Percentiles rank a stretch among this genome's conserved stretches.
phyloP scores from a whole-genome alignment of 257 asterid genomes.

The Handroanthus guayacan region DNA sequence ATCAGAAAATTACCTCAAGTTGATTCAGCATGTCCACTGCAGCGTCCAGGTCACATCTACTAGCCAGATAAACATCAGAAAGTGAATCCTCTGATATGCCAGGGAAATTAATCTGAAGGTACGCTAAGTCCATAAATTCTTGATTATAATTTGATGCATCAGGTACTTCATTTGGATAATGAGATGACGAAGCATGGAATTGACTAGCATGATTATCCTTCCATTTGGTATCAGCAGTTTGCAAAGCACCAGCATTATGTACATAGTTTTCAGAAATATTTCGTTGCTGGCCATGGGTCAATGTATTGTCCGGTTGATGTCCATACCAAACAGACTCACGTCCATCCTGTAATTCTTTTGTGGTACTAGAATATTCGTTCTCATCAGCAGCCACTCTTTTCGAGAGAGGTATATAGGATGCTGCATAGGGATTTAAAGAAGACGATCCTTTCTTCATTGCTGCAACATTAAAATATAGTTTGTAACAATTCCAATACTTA shows the following conservation, averaged over 20 bases:
- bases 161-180: constrained; percentile 27
- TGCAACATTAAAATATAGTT: constrained; percentile 15
- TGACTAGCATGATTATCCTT: constrained; percentile 40
- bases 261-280: constrained; percentile 26
- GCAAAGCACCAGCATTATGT: constrained; percentile 26
- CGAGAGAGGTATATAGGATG: constrained; percentile 64
- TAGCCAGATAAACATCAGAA: constrained; percentile 59
- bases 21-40: constrained; percentile 66
- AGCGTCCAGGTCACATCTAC: constrained; percentile 55
- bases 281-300: constrained; percentile 30
- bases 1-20: constrained; percentile 53
- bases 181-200: constrained; percentile 48
- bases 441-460: constrained; percentile 62
- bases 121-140: constrained; percentile 54
- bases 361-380: constrained; percentile 35
- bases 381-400: constrained; percentile 51
- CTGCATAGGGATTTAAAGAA: constrained; percentile 67
- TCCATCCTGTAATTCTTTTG: constrained; percentile 39
- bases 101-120: constrained; percentile 62
- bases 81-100: constrained; percentile 64
- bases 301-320: constrained; percentile 42
- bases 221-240: constrained; percentile 36
- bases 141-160: constrained; percentile 46
- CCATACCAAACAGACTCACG: constrained; percentile 43
- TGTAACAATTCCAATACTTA: not conserved